These are phyloP conservation scores for Theileria equi DNA, from an alignment of 169 alveolate genomes.

Conservation along the genomic window DNA sequence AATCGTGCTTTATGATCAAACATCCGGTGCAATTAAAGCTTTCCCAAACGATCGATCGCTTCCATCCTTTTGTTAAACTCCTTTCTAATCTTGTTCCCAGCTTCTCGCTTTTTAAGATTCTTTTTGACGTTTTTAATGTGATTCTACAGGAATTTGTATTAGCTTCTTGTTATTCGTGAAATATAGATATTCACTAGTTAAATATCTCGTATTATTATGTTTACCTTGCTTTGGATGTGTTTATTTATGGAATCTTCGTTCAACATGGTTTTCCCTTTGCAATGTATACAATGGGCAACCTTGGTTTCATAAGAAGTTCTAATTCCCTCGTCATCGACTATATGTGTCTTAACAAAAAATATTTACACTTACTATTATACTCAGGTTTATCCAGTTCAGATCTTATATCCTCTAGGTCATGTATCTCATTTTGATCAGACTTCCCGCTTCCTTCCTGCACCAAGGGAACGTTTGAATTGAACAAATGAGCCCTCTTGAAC, in stretches of 20 bases:
- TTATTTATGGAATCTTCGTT: slow-evolving; percentile 54
- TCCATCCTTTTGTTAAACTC: slow-evolving; percentile 38
- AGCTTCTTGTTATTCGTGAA: background rate
- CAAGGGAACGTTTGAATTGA: slow-evolving; percentile 44
- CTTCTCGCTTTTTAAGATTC: background rate
- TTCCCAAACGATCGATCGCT: slow-evolving; percentile 2
- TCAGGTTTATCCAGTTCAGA: background rate
- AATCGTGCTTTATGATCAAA: no score
- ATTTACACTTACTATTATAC: slow-evolving; percentile 4
- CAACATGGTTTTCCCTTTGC: slow-evolving; percentile 50
- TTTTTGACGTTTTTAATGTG: slow-evolving; percentile 20
- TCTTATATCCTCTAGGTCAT: background rate
- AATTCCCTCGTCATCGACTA: slow-evolving; percentile 7
- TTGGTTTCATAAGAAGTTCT: slow-evolving; percentile 24
- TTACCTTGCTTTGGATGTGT: slow-evolving; percentile 60
- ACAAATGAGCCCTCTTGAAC: slow-evolving; percentile 57
- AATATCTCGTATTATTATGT: no score
- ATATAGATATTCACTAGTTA: background rate
- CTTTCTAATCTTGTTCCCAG: background rate
- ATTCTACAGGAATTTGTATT: slow-evolving; percentile 3
- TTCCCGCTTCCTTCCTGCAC: slow-evolving; percentile 10
- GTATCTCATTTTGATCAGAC: background rate
- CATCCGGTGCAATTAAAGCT: background rate
- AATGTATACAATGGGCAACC: slow-evolving; percentile 45
- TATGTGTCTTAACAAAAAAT: background rate